A percentile compares a stretch with the other conserved stretches of the same genome.
These are phyloP conservation scores for Podospora pseudocomata DNA, from an alignment of 495 filamentous ascomycete species.

Conservation along the genomic window DNA sequence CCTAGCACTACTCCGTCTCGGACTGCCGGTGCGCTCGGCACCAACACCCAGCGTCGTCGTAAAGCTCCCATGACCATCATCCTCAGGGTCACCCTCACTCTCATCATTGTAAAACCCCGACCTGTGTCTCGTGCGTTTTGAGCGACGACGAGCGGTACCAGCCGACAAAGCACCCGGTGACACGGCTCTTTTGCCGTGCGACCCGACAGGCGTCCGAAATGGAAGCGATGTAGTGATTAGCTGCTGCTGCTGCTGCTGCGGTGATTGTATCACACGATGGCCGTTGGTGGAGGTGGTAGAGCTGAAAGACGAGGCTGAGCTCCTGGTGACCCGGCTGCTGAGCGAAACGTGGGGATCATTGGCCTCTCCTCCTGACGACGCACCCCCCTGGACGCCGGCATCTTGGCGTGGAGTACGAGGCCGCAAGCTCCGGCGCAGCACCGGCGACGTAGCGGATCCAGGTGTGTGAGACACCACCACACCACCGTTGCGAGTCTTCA, in stretches of 20 bases:
- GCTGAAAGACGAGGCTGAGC: constrained; percentile 14
- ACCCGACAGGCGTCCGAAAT: background rate
- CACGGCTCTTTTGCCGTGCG: constrained; percentile 16
- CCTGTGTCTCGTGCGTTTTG: constrained; percentile 24
- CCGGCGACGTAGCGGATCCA: constrained; percentile 9
- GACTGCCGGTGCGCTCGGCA: constrained; percentile 9
- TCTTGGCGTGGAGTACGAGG: constrained; percentile 24
- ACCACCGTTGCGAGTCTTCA: constrained; percentile 18
- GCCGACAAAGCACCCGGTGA: background rate
- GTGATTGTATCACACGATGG: background rate
- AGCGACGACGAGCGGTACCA: background rate
- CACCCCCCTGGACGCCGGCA: constrained; percentile 18
- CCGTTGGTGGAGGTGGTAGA: constrained; percentile 6
- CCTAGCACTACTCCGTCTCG: background rate
- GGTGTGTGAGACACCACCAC: background rate
- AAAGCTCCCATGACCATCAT: background rate
- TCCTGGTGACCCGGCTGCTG: constrained; percentile 23
- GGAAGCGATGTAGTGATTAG: background rate
- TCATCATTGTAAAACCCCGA: constrained; percentile 30
- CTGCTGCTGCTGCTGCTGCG: background rate
- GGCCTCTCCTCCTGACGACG: constrained; percentile 19
- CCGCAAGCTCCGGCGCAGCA: constrained; percentile 20
- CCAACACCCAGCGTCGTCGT: background rate
- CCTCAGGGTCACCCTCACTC: constrained; percentile 14
- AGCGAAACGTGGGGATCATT: constrained; percentile 10